Base-by-base conservation (phyloP, 192 early-diverging fungal genomes). In the Rhizophlyctis rosea region DNA sequence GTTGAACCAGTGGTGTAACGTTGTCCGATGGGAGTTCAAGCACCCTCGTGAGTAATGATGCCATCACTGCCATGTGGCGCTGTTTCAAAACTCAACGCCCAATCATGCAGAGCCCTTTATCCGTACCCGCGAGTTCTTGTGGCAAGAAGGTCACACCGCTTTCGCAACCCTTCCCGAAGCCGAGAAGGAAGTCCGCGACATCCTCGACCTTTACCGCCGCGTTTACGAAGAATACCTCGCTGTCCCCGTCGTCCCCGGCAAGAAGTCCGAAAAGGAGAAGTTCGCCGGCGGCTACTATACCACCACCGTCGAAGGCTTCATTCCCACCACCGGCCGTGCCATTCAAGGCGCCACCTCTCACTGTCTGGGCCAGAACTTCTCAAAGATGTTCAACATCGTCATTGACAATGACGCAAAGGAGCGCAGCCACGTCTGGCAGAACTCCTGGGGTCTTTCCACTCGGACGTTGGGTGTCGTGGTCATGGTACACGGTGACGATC, bases 21-120 rank as follows among this genome's bases (percentile, higher is more conserved):
- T 99, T 64, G 97, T 99, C 47, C 90, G 97, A 63, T 99, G 97
- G 97, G 97, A 99, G 82, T 99, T 99, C 81, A 99, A 99, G 82
- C 90, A 98, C 80, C 95, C 95, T 47, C 93, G n/a, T n/a, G n/a
- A n/a, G n/a, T n/a, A n/a, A n/a, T n/a, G n/a, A n/a, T n/a, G 84
- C 86, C 39, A 44, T 44, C 39, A 44, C 39, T 18, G 39, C 39
- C 39, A 3, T 3, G 4, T 50, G 5, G 18, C n/a, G 5, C 3
- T 18, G 49, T 50, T n/a, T 50, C 4, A n/a, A n/a, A 3, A 3
- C 49, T n/a, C 18, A 27, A 3, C 39, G 39, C 18, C 71, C 31
- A 35, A 50, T 57, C n/a, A n/a, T 86, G 83, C n/a, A n/a, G n/a
- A 97, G 80, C 95, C 97, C 51, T 99, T 99, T 86, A 72, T 99